Evolutionary conservation across 352 stramenopile species (phyloP), one percentile per base, ranked within the genome.

Genomic region (Pythium plurisporium): DNA sequence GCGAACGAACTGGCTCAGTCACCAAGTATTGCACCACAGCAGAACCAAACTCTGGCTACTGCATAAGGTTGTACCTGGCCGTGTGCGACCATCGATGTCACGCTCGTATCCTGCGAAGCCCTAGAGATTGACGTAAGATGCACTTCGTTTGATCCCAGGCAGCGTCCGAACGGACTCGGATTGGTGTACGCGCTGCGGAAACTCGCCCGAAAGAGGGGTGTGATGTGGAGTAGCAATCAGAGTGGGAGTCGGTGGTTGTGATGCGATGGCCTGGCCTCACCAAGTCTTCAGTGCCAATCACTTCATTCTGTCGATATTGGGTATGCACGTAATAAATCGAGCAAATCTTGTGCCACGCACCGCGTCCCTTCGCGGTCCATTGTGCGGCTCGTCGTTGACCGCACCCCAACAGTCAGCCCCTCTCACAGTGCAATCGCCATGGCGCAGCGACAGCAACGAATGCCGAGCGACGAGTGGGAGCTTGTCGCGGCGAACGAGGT

Each of bases 401-500:
- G n/a, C n/a, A n/a, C n/a, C n/a, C n/a, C n/a, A n/a, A n/a, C n/a
- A n/a, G n/a, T n/a, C n/a, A n/a, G n/a, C n/a, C n/a, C n/a, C n/a
- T n/a, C n/a, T n/a, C n/a, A n/a, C n/a, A n/a, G n/a, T n/a, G n/a
- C n/a, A n/a, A n/a, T n/a, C n/a, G n/a, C 22, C 7, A 63, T 55
- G 44, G 55, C 37, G 26, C 45, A 46, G 23, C 54, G 42, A 7
- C 45, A 33, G 26, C 37, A 50, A 19, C 51, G 51, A 47, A 26
- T 50, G 40, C 8, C 36, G 14, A 56, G 56, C 23, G 46, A 70
- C 22, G 63, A 66, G 20, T 70, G 63, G 63, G 63, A 70, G 41
- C 37, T 70, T 12, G 57, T 70, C 17, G 47, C 45, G 34, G 57
- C 57, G 10, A 55, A 64, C 26, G 59, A 79, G 29, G 70, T 64